phyloP scores from a whole-genome alignment of 495 filamentous ascomycete species.

The Aspergillus cavernicola region DNA sequence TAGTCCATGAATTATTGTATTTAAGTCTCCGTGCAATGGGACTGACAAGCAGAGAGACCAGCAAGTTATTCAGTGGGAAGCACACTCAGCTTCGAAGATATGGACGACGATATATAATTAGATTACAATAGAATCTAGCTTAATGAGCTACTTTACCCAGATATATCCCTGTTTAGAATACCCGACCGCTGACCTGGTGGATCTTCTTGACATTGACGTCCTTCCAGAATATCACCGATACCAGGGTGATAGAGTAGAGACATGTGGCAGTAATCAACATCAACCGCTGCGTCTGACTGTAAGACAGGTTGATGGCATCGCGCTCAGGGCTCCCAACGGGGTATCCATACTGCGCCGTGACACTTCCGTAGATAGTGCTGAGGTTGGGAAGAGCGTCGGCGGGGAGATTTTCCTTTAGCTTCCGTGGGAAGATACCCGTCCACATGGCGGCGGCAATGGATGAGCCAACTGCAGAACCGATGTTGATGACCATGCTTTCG shows the following conservation, averaged over 20 bases:
- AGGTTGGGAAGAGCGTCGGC: slow-evolving; percentile 32
- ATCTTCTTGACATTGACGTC: slow-evolving; percentile 54
- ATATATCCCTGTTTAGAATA: slow-evolving; percentile 1
- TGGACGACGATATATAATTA: neutral
- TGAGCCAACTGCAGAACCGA: slow-evolving; percentile 56
- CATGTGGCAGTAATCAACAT: slow-evolving; percentile 52
- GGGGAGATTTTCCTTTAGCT: slow-evolving; percentile 54
- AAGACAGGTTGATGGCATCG: slow-evolving; percentile 54
- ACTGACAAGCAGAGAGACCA: no score
- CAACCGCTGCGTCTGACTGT: slow-evolving; percentile 51
- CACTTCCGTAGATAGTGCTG: slow-evolving; percentile 43
- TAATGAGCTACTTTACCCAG: no score
- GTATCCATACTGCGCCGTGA: slow-evolving; percentile 48
- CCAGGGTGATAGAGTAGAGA: slow-evolving; percentile 44
- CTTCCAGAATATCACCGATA: slow-evolving; percentile 46
- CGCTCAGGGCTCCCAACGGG: slow-evolving; percentile 46
- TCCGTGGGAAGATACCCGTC: slow-evolving; percentile 53
- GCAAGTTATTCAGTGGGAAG: no score
- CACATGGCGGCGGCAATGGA: slow-evolving; percentile 59
- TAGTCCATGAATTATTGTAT: no score
- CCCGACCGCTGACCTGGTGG: slow-evolving; percentile 37
- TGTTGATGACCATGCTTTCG: slow-evolving; percentile 51
- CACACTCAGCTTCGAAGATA: no score
- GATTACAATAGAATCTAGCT: no score
- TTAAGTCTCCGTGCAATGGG: no score